Evolutionary conservation across 1,139 yeast genomes (phyloP).

Genomic region (Nematodospora anomalae): DNA sequence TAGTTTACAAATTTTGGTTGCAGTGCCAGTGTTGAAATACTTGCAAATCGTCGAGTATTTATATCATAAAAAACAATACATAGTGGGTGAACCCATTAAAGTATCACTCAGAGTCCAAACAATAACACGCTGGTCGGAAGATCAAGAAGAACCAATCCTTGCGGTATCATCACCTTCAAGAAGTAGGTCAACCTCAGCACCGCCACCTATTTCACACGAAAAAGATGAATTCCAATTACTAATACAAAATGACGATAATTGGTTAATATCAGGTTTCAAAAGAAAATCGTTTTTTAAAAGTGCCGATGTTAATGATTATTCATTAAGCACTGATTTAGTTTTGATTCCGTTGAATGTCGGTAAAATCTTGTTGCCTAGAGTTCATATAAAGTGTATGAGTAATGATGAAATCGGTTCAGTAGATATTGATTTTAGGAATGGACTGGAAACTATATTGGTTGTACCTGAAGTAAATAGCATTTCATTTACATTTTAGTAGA

Average conservation of each 20-base stretch:
- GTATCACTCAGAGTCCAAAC: conserved; percentile 48
- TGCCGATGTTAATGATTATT: conserved; percentile 16
- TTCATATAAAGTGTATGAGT: conserved; percentile 44
- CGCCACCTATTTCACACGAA: background rate
- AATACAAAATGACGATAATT: conserved; percentile 45
- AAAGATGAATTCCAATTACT: conserved; percentile 26
- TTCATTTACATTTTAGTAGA: conserved; percentile 52
- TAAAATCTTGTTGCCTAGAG: conserved; percentile 62
- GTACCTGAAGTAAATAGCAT: conserved; percentile 68
- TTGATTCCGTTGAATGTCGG: conserved; percentile 80
- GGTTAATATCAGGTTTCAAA: conserved; percentile 72
- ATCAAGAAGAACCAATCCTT: conserved; percentile 18
- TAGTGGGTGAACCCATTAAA: conserved; percentile 64
- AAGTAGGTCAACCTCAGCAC: conserved; percentile 1
- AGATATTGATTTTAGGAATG: conserved; percentile 68
- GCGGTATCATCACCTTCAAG: conserved; percentile 29
- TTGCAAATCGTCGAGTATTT: conserved; percentile 51
- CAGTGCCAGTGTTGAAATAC: conserved; percentile 51
- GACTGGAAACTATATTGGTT: conserved; percentile 67
- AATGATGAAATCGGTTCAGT: conserved; percentile 37
- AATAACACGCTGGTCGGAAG: conserved; percentile 41
- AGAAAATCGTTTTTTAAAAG: conserved; percentile 44
- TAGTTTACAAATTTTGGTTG: conserved; percentile 46
- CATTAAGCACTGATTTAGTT: conserved; percentile 36
- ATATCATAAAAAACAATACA: conserved; percentile 42